These are phyloP conservation scores for Astragalus membranaceus DNA, from an alignment of 306 rosid species.

Conservation along the genomic window DNA sequence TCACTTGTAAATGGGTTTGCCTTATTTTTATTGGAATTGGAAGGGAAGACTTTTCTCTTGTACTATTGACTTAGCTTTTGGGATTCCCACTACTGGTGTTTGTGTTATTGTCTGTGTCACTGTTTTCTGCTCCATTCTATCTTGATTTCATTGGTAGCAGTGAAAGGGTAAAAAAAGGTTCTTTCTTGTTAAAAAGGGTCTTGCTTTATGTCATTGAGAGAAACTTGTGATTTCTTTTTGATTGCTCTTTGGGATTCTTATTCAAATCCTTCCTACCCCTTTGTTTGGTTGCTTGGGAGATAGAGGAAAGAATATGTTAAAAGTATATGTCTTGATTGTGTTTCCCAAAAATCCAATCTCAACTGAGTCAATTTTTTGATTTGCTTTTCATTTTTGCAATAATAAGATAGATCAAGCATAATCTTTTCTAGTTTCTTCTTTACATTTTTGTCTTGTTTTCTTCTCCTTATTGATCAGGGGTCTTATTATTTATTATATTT, in stretches of 20 bases:
- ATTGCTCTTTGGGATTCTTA: slow-evolving; percentile 24
- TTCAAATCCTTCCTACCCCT: slow-evolving; percentile 25
- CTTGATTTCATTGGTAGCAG: slow-evolving; percentile 20
- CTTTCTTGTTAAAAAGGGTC: slow-evolving; percentile 33
- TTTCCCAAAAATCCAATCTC: slow-evolving; percentile 17
- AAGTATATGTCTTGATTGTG: slow-evolving; percentile 16
- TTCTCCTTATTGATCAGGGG: not conserved
- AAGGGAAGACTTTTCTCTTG: slow-evolving; percentile 6
- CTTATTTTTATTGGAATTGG: slow-evolving; percentile 10
- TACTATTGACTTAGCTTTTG: slow-evolving; percentile 31
- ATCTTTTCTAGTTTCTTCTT: not conserved
- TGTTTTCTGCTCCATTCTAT: slow-evolving; percentile 7
- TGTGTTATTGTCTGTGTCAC: slow-evolving; percentile 2
- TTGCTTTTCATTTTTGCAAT: slow-evolving; percentile 24
- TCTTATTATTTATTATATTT: not conserved
- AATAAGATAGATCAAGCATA: slow-evolving; percentile 24
- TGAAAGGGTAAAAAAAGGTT: slow-evolving; percentile 27
- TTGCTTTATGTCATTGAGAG: slow-evolving; percentile 37
- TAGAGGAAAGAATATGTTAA: slow-evolving; percentile 28
- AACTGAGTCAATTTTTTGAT: slow-evolving; percentile 11
- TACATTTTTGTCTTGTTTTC: too few relatives aligned
- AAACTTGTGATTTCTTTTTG: slow-evolving; percentile 18
- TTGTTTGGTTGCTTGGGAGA: slow-evolving; percentile 43
- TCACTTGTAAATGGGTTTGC: not conserved
- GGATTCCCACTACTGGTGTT: slow-evolving; percentile 29